Conservation (phyloP, 2,329 filamentous ascomycete species). For the Gnomoniopsis sp. region DNA sequence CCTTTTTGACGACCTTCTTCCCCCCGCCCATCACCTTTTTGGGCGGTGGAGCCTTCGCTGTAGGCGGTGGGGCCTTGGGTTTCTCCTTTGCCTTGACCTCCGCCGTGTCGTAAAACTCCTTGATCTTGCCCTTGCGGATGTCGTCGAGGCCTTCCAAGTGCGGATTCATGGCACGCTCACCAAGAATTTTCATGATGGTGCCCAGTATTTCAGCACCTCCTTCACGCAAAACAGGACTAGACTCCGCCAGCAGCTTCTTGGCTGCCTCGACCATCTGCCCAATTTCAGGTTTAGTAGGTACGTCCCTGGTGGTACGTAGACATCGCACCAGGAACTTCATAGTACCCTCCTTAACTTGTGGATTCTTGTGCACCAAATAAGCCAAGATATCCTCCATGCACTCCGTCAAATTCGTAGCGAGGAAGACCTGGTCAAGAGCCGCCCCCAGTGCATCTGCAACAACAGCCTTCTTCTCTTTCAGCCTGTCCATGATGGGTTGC, state of each 20-base stretch:
- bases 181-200: slow-evolving; percentile 97
- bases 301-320: slow-evolving; percentile 75
- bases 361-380: slow-evolving; percentile 90
- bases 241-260: slow-evolving; percentile 88
- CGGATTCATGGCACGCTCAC: slow-evolving; percentile 90
- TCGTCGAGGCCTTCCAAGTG: slow-evolving; percentile 92
- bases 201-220: slow-evolving; percentile 90
- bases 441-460: slow-evolving; percentile 85
- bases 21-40: slow-evolving; percentile 46
- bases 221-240: slow-evolving; percentile 78
- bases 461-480: slow-evolving; percentile 94
- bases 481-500: slow-evolving; percentile 85
- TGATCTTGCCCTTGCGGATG: slow-evolving; percentile 92
- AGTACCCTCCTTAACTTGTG: slow-evolving; percentile 93
- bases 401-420: slow-evolving; percentile 70
- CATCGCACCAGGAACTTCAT: slow-evolving; percentile 91
- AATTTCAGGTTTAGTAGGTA: slow-evolving; percentile 81
- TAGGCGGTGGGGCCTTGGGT: slow-evolving; percentile 73
- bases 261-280: slow-evolving; percentile 80
- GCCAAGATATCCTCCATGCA: slow-evolving; percentile 88
- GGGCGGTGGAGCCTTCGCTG: slow-evolving; percentile 47
- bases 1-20: slow-evolving; percentile 51
- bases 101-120: slow-evolving; percentile 81
- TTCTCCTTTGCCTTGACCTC: slow-evolving; percentile 89
- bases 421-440: slow-evolving; percentile 71